phyloP scores from a whole-genome alignment of 495 filamentous ascomycete species.

The Penicillium angulare region DNA sequence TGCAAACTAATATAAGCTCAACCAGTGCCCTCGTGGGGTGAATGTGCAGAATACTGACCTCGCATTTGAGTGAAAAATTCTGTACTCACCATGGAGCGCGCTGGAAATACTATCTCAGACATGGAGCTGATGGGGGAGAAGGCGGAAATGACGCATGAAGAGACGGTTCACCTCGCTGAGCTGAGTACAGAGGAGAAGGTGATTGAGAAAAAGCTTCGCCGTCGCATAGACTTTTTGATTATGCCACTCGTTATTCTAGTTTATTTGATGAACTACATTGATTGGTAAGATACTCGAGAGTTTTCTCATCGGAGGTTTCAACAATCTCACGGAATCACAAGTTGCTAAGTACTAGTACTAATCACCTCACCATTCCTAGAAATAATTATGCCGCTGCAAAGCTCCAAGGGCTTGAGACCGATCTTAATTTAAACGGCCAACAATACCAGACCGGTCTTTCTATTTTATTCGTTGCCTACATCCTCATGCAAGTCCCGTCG shows the following conservation, averaged over 20 bases:
- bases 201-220: slow-evolving; percentile 41
- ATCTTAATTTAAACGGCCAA: slow-evolving; percentile 33
- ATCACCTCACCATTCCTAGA: slow-evolving; percentile 10
- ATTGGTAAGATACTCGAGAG: slow-evolving; percentile 31
- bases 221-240: slow-evolving; percentile 47
- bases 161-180: not conserved
- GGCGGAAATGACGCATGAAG: slow-evolving; percentile 2
- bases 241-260: slow-evolving; percentile 53
- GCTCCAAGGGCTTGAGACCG: slow-evolving; percentile 45
- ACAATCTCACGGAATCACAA: no score
- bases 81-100: not conserved
- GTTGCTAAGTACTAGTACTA: no score
- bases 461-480: slow-evolving; percentile 51
- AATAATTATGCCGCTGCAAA: slow-evolving; percentile 54
- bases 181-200: slow-evolving; percentile 32
- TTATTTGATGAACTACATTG: slow-evolving; percentile 56
- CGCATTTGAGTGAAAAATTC: not conserved
- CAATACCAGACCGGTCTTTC: slow-evolving; percentile 45
- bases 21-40: not conserved
- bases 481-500: slow-evolving; percentile 51
- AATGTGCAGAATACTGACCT: not conserved
- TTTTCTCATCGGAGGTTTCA: no score
- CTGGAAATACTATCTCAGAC: not conserved
- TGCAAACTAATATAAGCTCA: no score
- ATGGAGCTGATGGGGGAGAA: slow-evolving; percentile 3